A percentile compares a stretch with the other conserved stretches of the same genome.
These are phyloP conservation scores for Endoconidiophora laricicola DNA, from an alignment of 2,329 filamentous ascomycete species.

Conservation along the genomic window DNA sequence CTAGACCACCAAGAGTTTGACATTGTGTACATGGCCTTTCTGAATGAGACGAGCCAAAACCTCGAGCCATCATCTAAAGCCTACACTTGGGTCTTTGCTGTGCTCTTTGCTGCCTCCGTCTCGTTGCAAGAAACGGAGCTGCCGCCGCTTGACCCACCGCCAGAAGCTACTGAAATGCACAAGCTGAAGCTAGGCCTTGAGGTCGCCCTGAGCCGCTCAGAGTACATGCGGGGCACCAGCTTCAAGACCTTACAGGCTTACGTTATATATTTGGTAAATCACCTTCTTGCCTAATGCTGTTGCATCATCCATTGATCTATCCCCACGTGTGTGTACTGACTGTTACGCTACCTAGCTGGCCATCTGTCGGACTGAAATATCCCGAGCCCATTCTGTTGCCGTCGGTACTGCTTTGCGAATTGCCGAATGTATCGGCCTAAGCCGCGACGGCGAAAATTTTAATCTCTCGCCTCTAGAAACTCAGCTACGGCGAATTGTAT, in stretches of 20 bases:
- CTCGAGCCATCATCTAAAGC: slow-evolving; percentile 46
- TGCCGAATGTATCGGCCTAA: slow-evolving; percentile 62
- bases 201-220: slow-evolving; percentile 48
- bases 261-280: slow-evolving; percentile 52
- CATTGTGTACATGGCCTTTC: slow-evolving; percentile 46
- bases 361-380: slow-evolving; percentile 55
- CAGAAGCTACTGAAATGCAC: slow-evolving; percentile 33
- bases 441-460: slow-evolving; percentile 53
- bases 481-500: slow-evolving; percentile 54
- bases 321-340: slow-evolving; percentile 3
- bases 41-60: slow-evolving; percentile 40
- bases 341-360: slow-evolving; percentile 36
- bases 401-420: slow-evolving; percentile 56
- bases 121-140: slow-evolving; percentile 41
- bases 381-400: slow-evolving; percentile 54
- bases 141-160: slow-evolving; percentile 24
- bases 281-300: slow-evolving; percentile 16
- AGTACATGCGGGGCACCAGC: slow-evolving; percentile 49
- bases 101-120: slow-evolving; percentile 51
- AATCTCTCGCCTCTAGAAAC: slow-evolving; percentile 50
- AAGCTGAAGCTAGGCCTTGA: slow-evolving; percentile 51
- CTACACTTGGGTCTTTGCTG: slow-evolving; percentile 53
- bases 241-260: slow-evolving; percentile 63
- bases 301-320: not conserved
- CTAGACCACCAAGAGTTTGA: slow-evolving; percentile 54